Evolutionary conservation across 345 rosid genomes (phyloP), one percentile per base, ranked within the genome.

Genomic region (Orychophragmus violaceus): DNA sequence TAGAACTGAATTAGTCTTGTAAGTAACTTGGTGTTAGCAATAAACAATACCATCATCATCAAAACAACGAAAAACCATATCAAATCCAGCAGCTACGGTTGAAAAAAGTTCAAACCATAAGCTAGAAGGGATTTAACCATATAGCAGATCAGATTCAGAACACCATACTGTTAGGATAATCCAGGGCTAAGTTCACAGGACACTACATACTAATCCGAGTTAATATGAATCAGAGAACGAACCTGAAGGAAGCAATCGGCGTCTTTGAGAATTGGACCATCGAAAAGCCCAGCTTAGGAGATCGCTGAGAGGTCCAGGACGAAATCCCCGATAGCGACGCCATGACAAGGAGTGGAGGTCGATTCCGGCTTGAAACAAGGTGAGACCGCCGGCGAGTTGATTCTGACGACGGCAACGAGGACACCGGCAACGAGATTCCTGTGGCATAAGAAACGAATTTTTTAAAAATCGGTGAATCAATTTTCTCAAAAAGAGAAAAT

Each of bases 201-300:
- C 13, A 62, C 18, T 39, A 29, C 19, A 48, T 11, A 39, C 41
- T 39, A 65, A 16, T 59, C 58, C 46, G 32, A 64, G 30, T 52
- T 24, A 24, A 25, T 1, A 61, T 27, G 33, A 66, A 66, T 41
- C 28, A 28, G n/a, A n/a, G n/a, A 59, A 17, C 64, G 22, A 44
- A 94, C 99, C 96, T 87, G 91, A 57, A 79, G 88, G 80, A 94
- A 94, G 69, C 97, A 94, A 61, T 88, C 91, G 46, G 95, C 78
- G 62, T 19, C 72, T 21, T 77, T 66, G 64, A 90, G 97, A 23
- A 80, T 29, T 48, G 86, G 84, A 22, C 97, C 92, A 45, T 71
- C 70, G 82, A 90, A 88, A 35, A 90, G 87, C 21, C 96, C 95
- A 62, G 89, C 87, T 53, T 82, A 81, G 46, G 92, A 58, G 75